Evolutionary conservation across 345 rosid species (phyloP), one percentile per base, ranked within the genome.

Genomic region (Ceriops zippeliana): DNA sequence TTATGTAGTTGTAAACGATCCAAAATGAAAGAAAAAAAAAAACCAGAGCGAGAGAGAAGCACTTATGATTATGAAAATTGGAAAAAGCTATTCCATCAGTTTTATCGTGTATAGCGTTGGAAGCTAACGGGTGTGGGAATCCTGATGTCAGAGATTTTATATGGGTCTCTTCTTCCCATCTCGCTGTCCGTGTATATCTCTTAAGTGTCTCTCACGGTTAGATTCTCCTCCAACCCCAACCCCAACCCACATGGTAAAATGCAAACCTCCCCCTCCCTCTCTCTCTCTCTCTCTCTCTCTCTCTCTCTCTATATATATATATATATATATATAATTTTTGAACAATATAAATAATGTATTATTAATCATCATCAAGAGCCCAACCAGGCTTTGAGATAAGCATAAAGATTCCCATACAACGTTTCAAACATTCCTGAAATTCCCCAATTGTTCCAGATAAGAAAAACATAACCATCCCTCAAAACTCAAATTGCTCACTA

Each of bases 61-160:
- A 10, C 21, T 46, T 3, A 42, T 42, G 49, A 42, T 42, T 65
- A 71, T 67, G 67, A 62, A 66, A 77, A 68, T 65, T 62, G 59
- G 77, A 62, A 78, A 76, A 42, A 56, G 54, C 52, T 19, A 19
- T 56, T 58, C 34, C 35, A 62, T 42, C 46, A 62, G 24, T 35
- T 75, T 75, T 78, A 76, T 78, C 74, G 75, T 82, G 62, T 71
- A 68, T 70, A 62, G 83, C 71, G 79, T 67, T 65, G 75, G 69
- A 73, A 70, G 80, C 63, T 42, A 67, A 38, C 76, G 70, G 70
- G 85, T 67, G 66, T 72, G 79, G 79, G 81, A 81, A 72, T 78
- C 81, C 72, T 75, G 71, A n/a, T 78, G 72, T 78, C 80, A 81
- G 80, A 72, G 6, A 56, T 52, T 66, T 42, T 42, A 42, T 34